A percentile compares a stretch with the other conserved stretches of the same genome.
phyloP scores from a whole-genome alignment of 352 stramenopile species.

The Phytophthora cryptogea region DNA sequence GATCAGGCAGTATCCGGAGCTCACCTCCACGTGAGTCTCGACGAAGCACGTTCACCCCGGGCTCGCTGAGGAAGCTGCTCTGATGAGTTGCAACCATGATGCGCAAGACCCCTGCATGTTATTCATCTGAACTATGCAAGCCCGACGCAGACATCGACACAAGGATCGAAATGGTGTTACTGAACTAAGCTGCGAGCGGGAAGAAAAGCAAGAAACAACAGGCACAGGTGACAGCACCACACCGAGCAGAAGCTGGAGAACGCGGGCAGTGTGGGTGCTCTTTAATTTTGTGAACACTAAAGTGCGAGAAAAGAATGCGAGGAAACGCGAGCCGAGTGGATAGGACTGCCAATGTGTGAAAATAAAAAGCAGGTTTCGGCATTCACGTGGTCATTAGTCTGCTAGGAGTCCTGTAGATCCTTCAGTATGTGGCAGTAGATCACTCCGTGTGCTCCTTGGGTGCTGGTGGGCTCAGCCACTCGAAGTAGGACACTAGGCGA shows the following conservation, averaged over 20 bases:
- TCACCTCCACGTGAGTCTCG: constrained; percentile 36
- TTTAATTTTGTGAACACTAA: constrained; percentile 33
- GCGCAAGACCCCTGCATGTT: constrained; percentile 1
- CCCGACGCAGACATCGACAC: not conserved
- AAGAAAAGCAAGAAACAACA: constrained; percentile 29
- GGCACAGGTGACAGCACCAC: constrained; percentile 15
- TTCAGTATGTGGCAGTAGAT: constrained; percentile 1
- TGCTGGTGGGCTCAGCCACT: constrained; percentile 28
- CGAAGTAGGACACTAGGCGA: constrained; percentile 62
- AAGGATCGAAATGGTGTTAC: not conserved
- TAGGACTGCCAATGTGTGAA: constrained; percentile 23
- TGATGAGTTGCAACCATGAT: constrained; percentile 16
- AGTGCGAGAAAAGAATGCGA: constrained; percentile 9
- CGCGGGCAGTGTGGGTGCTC: constrained; percentile 3
- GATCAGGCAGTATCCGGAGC: constrained; percentile 19
- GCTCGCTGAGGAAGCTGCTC: constrained; percentile 29
- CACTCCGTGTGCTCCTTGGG: constrained; percentile 41
- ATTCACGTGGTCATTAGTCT: constrained; percentile 19
- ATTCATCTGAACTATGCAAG: constrained; percentile 4
- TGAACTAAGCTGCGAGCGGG: constrained; percentile 1
- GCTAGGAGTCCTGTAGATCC: not conserved
- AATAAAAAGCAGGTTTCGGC: constrained; percentile 31
- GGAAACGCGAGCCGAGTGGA: constrained; percentile 25
- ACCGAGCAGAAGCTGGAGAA: too few species aligned
- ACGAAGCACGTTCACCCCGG: constrained; percentile 46